These are phyloP conservation scores for Priceomyces medius DNA, from an alignment of 805 yeast species.

Conservation along the genomic window DNA sequence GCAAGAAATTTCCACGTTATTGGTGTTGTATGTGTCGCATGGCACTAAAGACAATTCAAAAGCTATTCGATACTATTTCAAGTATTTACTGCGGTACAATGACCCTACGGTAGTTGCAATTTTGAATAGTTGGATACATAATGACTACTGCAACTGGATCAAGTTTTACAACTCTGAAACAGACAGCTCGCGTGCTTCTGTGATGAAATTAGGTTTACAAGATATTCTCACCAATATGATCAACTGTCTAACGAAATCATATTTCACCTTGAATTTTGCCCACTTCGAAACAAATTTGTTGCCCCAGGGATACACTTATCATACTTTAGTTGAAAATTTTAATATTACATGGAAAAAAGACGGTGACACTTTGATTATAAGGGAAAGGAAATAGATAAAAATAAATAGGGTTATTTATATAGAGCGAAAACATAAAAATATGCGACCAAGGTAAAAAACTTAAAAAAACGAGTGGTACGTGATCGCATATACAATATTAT, in stretches of 20 bases:
- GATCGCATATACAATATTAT: no score
- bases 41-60: conserved; percentile 29
- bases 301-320: conserved; percentile 25
- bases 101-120: conserved; percentile 15
- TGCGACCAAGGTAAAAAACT: not conserved
- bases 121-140: conserved; percentile 26
- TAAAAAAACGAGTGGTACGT: no score
- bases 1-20: conserved; percentile 40
- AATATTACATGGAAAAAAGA: conserved; percentile 32
- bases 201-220: conserved; percentile 44
- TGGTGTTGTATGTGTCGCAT: conserved; percentile 48
- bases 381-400: conserved; percentile 18
- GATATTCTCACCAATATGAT: conserved; percentile 33
- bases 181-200: conserved; percentile 29
- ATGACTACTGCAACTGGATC: conserved; percentile 33
- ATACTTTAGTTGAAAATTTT: conserved; percentile 18
- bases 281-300: conserved; percentile 25
- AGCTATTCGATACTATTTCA: conserved; percentile 31
- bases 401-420: conserved; percentile 2
- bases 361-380: conserved; percentile 24
- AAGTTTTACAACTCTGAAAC: conserved; percentile 29
- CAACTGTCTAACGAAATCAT: conserved; percentile 25
- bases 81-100: conserved; percentile 18
- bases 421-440: not conserved
- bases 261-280: conserved; percentile 34